These are phyloP conservation scores for Penicillium pulvis DNA, from an alignment of 495 filamentous ascomycete genomes.

Conservation along the genomic window DNA sequence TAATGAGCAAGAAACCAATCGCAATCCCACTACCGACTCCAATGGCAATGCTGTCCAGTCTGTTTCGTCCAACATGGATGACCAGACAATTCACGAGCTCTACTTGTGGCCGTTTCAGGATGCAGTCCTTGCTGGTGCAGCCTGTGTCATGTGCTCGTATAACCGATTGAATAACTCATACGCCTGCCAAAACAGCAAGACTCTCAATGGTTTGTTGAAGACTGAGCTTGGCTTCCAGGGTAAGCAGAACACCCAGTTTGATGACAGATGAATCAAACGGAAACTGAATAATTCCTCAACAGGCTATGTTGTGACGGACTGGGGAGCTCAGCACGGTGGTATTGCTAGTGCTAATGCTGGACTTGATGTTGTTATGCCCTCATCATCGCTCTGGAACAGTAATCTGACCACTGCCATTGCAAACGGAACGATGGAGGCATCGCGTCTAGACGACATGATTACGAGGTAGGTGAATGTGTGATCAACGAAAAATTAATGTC, in stretches of 20 bases:
- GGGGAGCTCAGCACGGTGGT: constrained; percentile 59
- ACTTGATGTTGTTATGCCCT: constrained; percentile 61
- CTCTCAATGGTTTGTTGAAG: constrained; percentile 59
- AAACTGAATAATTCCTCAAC: neutral
- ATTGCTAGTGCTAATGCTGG: constrained; percentile 55
- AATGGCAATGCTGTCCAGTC: constrained; percentile 30
- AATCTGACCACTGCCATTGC: constrained; percentile 47
- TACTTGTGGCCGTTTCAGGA: constrained; percentile 73
- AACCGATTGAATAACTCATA: constrained; percentile 67
- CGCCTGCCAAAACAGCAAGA: constrained; percentile 63
- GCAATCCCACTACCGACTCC: constrained; percentile 18
- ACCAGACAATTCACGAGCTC: constrained; percentile 69
- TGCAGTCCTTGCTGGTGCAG: constrained; percentile 52
- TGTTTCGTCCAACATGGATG: constrained; percentile 64
- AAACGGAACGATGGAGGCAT: constrained; percentile 45
- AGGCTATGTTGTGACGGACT: constrained; percentile 54
- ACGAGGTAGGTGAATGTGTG: constrained; percentile 28
- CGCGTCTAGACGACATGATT: constrained; percentile 58
- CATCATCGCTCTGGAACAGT: constrained; percentile 30
- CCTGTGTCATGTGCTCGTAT: constrained; percentile 56
- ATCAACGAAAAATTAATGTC: too few relatives aligned
- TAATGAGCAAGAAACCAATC: constrained; percentile 65
- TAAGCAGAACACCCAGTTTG: neutral
- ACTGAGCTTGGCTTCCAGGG: constrained; percentile 59
- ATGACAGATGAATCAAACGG: neutral